Evolutionary conservation across 169 alveolate species (phyloP).

Genomic region (Ichthyophthirius multifiliis): DNA sequence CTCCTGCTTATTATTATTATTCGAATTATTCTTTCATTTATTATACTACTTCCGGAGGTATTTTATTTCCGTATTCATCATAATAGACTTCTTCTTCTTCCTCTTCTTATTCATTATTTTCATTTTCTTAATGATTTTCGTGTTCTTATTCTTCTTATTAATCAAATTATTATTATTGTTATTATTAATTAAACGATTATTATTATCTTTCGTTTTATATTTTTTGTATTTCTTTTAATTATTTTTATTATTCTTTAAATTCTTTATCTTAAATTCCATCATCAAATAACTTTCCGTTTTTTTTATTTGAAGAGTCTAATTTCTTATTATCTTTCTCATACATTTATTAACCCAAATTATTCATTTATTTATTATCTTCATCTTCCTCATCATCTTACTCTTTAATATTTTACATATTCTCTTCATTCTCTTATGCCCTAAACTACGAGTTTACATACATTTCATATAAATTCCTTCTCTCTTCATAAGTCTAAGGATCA

Average conservation of each 20-base stretch:
- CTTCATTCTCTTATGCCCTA: background rate
- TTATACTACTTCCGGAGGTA: background rate
- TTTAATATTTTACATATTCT: background rate
- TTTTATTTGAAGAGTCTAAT: too few relatives aligned
- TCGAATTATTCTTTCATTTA: background rate
- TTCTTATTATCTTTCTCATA: too few relatives aligned
- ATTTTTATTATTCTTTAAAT: too few relatives aligned
- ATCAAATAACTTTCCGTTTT: too few relatives aligned
- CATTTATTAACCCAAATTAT: too few relatives aligned
- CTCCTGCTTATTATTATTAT: background rate
- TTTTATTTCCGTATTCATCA: background rate
- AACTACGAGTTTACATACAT: too few relatives aligned
- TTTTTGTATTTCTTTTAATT: too few relatives aligned
- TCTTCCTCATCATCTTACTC: constrained; percentile 1
- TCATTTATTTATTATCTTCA: too few relatives aligned
- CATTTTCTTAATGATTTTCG: background rate
- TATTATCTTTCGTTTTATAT: too few relatives aligned
- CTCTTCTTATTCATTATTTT: background rate
- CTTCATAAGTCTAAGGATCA: background rate
- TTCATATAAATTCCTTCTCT: background rate
- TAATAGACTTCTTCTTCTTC: background rate
- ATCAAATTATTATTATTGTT: background rate
- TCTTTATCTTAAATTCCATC: too few relatives aligned
- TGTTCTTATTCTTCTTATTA: background rate
- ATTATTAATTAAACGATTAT: too few relatives aligned